phyloP scores from a whole-genome alignment of 441 rosid genomes.

The Capsella rubella region DNA sequence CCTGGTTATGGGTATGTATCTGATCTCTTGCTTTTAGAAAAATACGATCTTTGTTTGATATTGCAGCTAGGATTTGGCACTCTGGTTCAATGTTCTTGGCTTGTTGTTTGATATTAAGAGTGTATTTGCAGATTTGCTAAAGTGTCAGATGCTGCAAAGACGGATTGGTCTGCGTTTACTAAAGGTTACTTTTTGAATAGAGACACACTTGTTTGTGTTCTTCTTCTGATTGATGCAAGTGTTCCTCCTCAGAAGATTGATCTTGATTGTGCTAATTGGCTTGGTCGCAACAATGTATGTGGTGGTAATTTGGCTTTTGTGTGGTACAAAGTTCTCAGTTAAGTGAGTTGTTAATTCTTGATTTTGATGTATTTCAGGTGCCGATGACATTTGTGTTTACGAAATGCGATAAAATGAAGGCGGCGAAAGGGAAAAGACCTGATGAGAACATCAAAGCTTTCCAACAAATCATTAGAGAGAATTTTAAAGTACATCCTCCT shows the following conservation, averaged over 20 bases:
- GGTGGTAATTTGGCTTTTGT: not conserved
- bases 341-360: too few relatives aligned
- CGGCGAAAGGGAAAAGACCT: conserved; percentile 73
- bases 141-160: conserved; percentile 80
- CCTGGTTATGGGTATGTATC: conserved; percentile 88
- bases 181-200: conserved; percentile 89
- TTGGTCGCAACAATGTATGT: conserved; percentile 79
- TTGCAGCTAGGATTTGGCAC: not conserved
- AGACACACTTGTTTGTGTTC: conserved; percentile 71
- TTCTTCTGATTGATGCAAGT: conserved; percentile 87
- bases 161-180: conserved; percentile 91
- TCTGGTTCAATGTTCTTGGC: too few relatives aligned
- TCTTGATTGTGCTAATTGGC: conserved; percentile 95
- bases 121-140: conserved; percentile 70
- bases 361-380: conserved; percentile 51
- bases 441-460: conserved; percentile 78
- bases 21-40: not conserved
- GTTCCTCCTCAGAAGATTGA: conserved; percentile 95
- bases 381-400: conserved; percentile 88
- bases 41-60: not conserved
- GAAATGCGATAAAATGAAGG: conserved; percentile 83
- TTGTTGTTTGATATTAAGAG: not conserved
- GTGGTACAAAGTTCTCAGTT: not conserved
- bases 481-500: conserved; percentile 68
- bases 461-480: conserved; percentile 68